A percentile compares a stretch with the other conserved stretches of the same genome.
phyloP scores from a whole-genome alignment of 495 filamentous ascomycete genomes.

The Penicillium waksmanii region DNA sequence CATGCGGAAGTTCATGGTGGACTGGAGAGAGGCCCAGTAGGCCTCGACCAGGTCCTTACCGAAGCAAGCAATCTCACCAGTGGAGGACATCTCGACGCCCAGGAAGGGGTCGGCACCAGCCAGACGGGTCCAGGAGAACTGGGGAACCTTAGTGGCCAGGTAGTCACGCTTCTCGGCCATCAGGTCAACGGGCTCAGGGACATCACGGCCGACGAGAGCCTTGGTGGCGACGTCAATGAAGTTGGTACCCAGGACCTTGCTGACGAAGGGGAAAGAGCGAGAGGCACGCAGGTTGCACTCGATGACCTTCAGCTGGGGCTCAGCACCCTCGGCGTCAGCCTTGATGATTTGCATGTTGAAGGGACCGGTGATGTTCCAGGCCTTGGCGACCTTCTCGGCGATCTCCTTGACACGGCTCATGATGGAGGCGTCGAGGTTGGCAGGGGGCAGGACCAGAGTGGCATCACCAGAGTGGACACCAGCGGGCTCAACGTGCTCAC shows the following conservation, averaged over 20 bases:
- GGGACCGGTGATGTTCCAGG: conserved; percentile 94
- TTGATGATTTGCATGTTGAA: conserved; percentile 99
- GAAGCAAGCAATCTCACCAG: conserved; percentile 98
- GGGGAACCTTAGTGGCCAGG: conserved; percentile 93
- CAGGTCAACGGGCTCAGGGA: conserved; percentile 84
- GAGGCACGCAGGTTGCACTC: conserved; percentile 98
- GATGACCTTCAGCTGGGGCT: conserved; percentile 87
- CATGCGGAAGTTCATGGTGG: conserved; percentile 98
- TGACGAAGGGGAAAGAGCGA: conserved; percentile 96
- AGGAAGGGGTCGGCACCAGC: conserved; percentile 97
- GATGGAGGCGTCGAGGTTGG: conserved; percentile 69
- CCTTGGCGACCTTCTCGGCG: conserved; percentile 92
- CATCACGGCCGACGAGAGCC: conserved; percentile 83
- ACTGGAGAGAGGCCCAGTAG: conserved; percentile 95
- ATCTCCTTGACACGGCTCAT: conserved; percentile 91
- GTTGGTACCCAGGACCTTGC: conserved; percentile 95
- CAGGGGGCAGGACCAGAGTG: conserved; percentile 87
- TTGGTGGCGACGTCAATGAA: conserved; percentile 97
- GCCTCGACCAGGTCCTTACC: conserved; percentile 94
- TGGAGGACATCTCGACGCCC: conserved; percentile 96
- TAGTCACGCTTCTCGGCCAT: conserved; percentile 90
- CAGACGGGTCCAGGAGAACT: conserved; percentile 99
- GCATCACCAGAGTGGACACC: conserved; percentile 98
- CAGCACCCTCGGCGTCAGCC: conserved; percentile 69
- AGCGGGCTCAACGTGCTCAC: conserved; percentile 94